phyloP scores from a whole-genome alignment of 805 yeast species.

The Candida vaughaniae region DNA sequence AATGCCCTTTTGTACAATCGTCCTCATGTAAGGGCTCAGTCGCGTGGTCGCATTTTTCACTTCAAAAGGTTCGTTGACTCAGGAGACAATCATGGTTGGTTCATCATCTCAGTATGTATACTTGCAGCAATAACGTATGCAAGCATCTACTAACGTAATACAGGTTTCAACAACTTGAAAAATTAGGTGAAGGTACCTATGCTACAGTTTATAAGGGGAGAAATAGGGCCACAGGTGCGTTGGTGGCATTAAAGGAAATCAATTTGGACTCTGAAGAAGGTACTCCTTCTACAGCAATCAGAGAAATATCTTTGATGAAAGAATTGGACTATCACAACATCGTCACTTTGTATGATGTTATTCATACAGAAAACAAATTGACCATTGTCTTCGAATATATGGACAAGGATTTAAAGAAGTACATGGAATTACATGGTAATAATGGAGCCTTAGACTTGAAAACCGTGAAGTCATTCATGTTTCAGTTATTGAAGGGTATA shows the following conservation, averaged over 20 bases:
- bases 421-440: constrained; percentile 85
- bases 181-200: constrained; percentile 92
- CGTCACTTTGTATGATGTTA: constrained; percentile 89
- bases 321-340: constrained; percentile 92
- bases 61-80: background rate
- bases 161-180: constrained; percentile 59
- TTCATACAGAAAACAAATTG: constrained; percentile 93
- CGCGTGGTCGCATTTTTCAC: too few relatives aligned
- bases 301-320: constrained; percentile 94
- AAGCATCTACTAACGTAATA: constrained; percentile 5
- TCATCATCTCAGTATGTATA: constrained; percentile 45
- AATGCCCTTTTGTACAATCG: too few relatives aligned
- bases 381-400: constrained; percentile 90
- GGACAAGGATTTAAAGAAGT: constrained; percentile 91
- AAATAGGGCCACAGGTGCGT: constrained; percentile 79
- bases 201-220: constrained; percentile 98
- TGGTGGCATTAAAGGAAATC: constrained; percentile 94
- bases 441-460: constrained; percentile 71
- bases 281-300: constrained; percentile 95
- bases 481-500: constrained; percentile 86
- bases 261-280: constrained; percentile 96
- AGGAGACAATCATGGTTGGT: constrained; percentile 32
- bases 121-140: background rate
- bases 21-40: too few relatives aligned
- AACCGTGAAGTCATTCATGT: constrained; percentile 88